Evolutionary conservation across 768 basidiomycete species (phyloP), one percentile per base, ranked within the genome.

Genomic region (Tricholoma bakamatsutake): DNA sequence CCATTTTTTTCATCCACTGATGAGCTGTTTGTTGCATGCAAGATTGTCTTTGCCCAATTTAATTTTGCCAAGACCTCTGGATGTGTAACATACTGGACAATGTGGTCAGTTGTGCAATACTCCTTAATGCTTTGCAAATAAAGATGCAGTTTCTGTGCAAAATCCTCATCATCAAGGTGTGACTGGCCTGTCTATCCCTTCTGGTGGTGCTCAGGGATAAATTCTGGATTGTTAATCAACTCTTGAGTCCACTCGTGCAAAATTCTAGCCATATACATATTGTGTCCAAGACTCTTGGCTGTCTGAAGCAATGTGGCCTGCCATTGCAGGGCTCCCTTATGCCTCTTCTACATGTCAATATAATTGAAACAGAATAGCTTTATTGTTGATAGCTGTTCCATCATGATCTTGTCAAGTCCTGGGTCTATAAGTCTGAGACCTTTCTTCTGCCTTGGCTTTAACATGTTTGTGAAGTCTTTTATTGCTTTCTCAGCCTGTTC

Each of bases 1-100:
- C 66, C 49, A 75, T 59, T 12, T 47, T 56, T 4, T 54, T 54
- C 61, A 76, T 64, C 70, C 72, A 75, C 4, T 56, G 46, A 4
- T 45, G 57, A 7, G 53, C 57, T n/a, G n/a, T n/a, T n/a, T 13
- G 37, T 58, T 28, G 37, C 35, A 18, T 27, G 21, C 3, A 28
- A 56, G 21, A 56, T 56, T 3, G 47, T 35, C 39, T 43, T 50
- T 34, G 15, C 50, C 34, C 13, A 35, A 3, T 48, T 46, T 27
- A 53, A 5, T 17, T 52, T n/a, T n/a, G n/a, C n/a, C n/a, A n/a
- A n/a, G n/a, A n/a, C n/a, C n/a, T n/a, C n/a, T n/a, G n/a, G n/a
- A n/a, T 42, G n/a, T 10, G 42, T 18, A 21, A 43, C 7, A 43
- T 43, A 43, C 17, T 21, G 18, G 42, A 43, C 17, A 43, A 43